Evolutionary conservation across 2,329 filamentous ascomycete genomes (phyloP), one percentile per base, ranked within the genome.

Genomic region (Beauveria scarabaeidicola): DNA sequence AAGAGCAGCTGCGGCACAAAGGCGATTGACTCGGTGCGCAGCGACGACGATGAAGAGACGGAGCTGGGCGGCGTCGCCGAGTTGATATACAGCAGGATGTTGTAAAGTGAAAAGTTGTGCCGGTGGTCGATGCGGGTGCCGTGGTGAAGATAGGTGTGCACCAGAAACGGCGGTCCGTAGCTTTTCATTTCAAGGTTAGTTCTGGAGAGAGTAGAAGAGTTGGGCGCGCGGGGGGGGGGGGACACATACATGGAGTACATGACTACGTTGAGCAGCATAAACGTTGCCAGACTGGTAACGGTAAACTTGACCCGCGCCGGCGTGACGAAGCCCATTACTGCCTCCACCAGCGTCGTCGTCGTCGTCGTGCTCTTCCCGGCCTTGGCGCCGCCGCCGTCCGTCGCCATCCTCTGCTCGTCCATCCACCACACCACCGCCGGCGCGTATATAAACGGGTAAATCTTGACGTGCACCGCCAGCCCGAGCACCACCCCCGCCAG

Each of bases 41-140:
- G 41, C 19, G 73, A 66, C 1, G 74, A 66, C 1, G 72, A 66
- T 1, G 72, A 67, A 0, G 76, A 72, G 36, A 32, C 21, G 19
- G 44, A 8, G 0, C 8, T 47, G 27, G 27, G 8, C 0, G 78
- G 72, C 2, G 78, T 74, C 2, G 89, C 85, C 0, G 94, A 96
- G 53, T 86, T 87, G 46, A 96, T 82, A 71, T 99, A 96, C 2
- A 99, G 82, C 8, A 97, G 81, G 1, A 87, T 89, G 72, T 96
- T 97, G 79, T 97, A 99, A 1, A 91, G 90, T 10, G 92, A 97
- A 76, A 99, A 99, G 76, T 99, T 99, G 77, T 99, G 94, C 15
- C 94, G 88, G 74, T 99, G 94, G 71, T 99, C 94, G 72, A 96
- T 88, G 61, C 94, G 88, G 5, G 88, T 91, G 62, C 97, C 78